Evolutionary conservation across 371 early-diverging fungal species (phyloP).

Genomic region (Apophysomyces sp.): DNA sequence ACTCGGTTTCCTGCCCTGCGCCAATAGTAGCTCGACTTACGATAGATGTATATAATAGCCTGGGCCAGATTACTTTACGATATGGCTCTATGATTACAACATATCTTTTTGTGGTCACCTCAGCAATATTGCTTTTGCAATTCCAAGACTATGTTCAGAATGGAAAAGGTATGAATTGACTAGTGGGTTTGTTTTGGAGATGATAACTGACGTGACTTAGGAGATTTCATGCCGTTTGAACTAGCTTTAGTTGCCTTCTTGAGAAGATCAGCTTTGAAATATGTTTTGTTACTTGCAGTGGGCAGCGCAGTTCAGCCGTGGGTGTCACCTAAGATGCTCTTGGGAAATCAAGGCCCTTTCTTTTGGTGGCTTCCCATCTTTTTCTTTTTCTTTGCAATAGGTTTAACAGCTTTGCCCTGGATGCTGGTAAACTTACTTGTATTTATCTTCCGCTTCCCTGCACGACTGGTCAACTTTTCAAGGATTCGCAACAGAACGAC

Average conservation of each 20-base stretch:
- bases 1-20: slow-evolving; percentile 34
- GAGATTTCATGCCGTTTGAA: slow-evolving; percentile 11
- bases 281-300: slow-evolving; percentile 7
- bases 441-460: slow-evolving; percentile 32
- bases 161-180: neutral
- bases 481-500: neutral
- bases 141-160: neutral
- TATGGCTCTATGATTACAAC: slow-evolving; percentile 52
- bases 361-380: slow-evolving; percentile 21
- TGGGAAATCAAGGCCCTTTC: slow-evolving; percentile 37
- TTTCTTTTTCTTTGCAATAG: neutral
- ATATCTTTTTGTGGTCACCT: slow-evolving; percentile 11
- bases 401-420: slow-evolving; percentile 14
- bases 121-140: neutral
- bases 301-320: slow-evolving; percentile 6
- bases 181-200: neutral
- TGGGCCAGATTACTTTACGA: slow-evolving; percentile 66
- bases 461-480: neutral
- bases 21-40: slow-evolving; percentile 24
- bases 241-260: slow-evolving; percentile 6
- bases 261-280: slow-evolving; percentile 9
- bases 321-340: slow-evolving; percentile 14
- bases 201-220: neutral
- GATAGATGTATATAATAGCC: slow-evolving; percentile 64
- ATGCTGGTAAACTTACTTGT: slow-evolving; percentile 37